These are phyloP conservation scores for Mycena crocata DNA, from an alignment of 768 basidiomycete genomes.

Conservation along the genomic window DNA sequence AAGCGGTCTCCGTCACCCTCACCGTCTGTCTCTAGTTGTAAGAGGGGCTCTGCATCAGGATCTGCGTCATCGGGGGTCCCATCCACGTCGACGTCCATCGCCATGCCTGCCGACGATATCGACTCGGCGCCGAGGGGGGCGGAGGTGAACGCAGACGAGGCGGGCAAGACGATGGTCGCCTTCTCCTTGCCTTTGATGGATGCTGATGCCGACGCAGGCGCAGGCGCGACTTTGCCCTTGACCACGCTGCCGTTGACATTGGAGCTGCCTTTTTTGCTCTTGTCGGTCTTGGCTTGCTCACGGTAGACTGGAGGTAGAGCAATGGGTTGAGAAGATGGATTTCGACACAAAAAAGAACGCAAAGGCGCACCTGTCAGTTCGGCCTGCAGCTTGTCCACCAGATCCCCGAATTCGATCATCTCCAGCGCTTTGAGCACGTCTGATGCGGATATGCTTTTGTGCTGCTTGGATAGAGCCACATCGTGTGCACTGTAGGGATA, in stretches of 20 bases:
- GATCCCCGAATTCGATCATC: constrained; percentile 78
- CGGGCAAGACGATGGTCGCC: constrained; percentile 38
- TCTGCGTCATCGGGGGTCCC: constrained; percentile 42
- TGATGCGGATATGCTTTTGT: constrained; percentile 89
- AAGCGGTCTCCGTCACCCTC: constrained; percentile 41
- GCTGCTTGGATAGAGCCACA: constrained; percentile 83
- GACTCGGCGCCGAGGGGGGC: constrained; percentile 36
- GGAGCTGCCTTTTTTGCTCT: constrained; percentile 55
- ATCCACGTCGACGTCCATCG: constrained; percentile 48
- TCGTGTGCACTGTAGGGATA: constrained; percentile 78
- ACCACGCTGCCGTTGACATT: constrained; percentile 30
- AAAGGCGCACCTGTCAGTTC: constrained; percentile 70
- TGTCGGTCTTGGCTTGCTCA: constrained; percentile 71
- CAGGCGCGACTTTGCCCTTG: constrained; percentile 41
- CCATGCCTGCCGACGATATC: constrained; percentile 43
- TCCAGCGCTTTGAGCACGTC: constrained; percentile 92
- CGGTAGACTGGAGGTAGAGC: constrained; percentile 64
- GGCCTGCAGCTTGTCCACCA: constrained; percentile 68
- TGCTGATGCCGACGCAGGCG: constrained; percentile 32
- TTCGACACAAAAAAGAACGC: background rate
- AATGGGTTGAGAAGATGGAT: background rate
- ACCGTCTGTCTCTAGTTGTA: constrained; percentile 28
- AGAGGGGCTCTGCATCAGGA: constrained; percentile 42
- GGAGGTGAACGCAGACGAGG: constrained; percentile 45
- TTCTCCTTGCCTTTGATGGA: constrained; percentile 53